phyloP scores from a whole-genome alignment of 176 grass and related monocot species.

The Sorghum bicolor region DNA sequence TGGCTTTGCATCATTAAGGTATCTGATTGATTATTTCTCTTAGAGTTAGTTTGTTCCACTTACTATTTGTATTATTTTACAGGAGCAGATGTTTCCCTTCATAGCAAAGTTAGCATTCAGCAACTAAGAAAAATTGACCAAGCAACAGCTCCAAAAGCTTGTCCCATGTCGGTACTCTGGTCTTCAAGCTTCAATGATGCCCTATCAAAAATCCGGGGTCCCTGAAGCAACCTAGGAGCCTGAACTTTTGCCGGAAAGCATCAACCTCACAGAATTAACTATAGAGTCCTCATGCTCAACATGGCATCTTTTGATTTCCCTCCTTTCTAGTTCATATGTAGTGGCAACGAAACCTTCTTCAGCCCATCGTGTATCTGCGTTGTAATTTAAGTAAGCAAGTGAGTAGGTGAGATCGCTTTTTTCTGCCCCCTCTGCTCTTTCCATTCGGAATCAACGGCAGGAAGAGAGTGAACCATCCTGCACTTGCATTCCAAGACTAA shows the following conservation, averaged over 20 bases:
- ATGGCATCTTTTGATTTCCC: constrained; percentile 24
- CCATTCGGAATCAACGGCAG: constrained; percentile 14
- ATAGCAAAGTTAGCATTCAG: constrained; percentile 16
- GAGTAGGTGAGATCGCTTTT: constrained; percentile 18
- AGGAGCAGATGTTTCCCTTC: background rate
- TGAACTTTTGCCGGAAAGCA: background rate
- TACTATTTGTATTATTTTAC: constrained; percentile 10
- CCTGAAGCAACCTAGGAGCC: background rate
- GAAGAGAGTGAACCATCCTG: constrained; percentile 14
- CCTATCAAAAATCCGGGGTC: background rate
- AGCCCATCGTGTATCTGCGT: constrained; percentile 18
- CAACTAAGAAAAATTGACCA: constrained; percentile 12
- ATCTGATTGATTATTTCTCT: background rate
- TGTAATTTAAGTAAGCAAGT: constrained; percentile 33
- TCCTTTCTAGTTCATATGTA: constrained; percentile 9
- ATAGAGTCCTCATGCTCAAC: background rate
- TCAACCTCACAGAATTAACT: constrained; percentile 12
- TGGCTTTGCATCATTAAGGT: background rate
- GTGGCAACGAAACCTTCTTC: background rate
- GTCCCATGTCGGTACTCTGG: background rate
- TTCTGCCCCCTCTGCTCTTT: background rate
- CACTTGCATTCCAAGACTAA: background rate
- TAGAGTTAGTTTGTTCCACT: constrained; percentile 5
- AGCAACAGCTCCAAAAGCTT: constrained; percentile 19
- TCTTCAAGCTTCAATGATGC: constrained; percentile 9